Base-by-base conservation (phyloP, 2,329 filamentous ascomycete species). In the Ophiostoma sp. region DNA sequence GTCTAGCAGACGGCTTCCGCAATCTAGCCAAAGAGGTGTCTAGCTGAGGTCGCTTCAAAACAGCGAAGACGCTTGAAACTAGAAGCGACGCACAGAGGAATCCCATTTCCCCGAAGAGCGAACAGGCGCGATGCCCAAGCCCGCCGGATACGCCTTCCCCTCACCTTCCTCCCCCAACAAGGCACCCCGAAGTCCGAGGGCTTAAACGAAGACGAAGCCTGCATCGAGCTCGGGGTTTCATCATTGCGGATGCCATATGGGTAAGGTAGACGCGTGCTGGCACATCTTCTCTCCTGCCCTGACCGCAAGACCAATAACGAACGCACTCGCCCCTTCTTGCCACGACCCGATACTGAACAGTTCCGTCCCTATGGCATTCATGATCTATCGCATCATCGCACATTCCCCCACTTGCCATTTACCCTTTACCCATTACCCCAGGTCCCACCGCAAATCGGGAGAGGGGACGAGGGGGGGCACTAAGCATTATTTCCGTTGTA, bases 321-420 rank as follows among this genome's bases (percentile, higher is more conserved):
- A 18, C 55, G 27, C 2, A 38, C 55, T 60, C 55, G 55, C n/a
- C 38, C 55, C 6, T 4, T 40, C 27, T 12, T 60, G 18, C 49
- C 49, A 55, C 49, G 49, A 55, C 12, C 2, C 3, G n/a, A 60
- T 60, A 60, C 9, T 40, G 27, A 55, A 55, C n/a, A 27, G 49
- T 18, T 55, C 27, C 27, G 27, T 27, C 27, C 27, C 27, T 27
- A 27, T 27, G 27, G 27, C 27, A 27, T 27, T 27, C 27, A 18
- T 11, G 49, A 55, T n/a, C 49, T 18, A 52, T 52, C 7, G 16
- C 47, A 52, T 52, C 47, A 52, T n/a, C 47, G 18, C 49, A 27
- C 49, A 18, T 60, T 60, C 55, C 27, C 55, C 55, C 55, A 60
- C 55, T 60, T 60, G 18, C 55, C 55, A 40, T 60, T 60, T 60